A percentile compares a stretch with the other conserved stretches of the same genome.
Conservation (phyloP, 441 rosid species). For the Gossypium trilobum region DNA sequence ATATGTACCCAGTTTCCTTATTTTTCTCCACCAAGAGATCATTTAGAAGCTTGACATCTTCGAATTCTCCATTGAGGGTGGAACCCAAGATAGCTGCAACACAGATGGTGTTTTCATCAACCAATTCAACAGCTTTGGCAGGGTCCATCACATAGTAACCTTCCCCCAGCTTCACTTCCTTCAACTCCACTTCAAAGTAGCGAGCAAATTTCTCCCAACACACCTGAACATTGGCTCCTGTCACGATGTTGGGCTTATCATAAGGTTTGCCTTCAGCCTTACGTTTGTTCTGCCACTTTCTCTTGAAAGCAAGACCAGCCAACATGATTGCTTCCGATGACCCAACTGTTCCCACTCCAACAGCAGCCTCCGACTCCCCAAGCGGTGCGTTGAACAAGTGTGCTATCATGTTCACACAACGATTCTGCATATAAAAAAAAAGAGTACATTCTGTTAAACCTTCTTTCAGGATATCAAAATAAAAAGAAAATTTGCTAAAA, state of each 20-base stretch:
- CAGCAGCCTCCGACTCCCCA: constrained; percentile 41
- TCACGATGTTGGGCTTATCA: constrained; percentile 78
- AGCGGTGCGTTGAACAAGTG: constrained; percentile 53
- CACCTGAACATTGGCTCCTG: constrained; percentile 91
- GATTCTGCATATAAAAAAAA: constrained; percentile 30
- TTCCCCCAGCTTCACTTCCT: constrained; percentile 78
- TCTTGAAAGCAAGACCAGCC: constrained; percentile 60
- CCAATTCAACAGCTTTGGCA: constrained; percentile 66
- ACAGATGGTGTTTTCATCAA: constrained; percentile 88
- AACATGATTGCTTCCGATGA: constrained; percentile 71
- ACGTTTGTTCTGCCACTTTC: constrained; percentile 70
- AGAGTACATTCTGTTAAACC: not conserved
- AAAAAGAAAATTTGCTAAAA: not conserved
- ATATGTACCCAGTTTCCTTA: constrained; percentile 52
- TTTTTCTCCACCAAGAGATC: constrained; percentile 60
- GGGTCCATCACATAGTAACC: constrained; percentile 92
- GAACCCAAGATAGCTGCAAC: constrained; percentile 87
- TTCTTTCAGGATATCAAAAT: not conserved
- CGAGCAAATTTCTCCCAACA: constrained; percentile 96
- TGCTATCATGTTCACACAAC: constrained; percentile 66
- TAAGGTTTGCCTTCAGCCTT: constrained; percentile 62
- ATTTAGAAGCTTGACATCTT: constrained; percentile 76
- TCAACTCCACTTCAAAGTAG: constrained; percentile 84
- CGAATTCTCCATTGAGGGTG: constrained; percentile 82
- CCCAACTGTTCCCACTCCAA: constrained; percentile 62